Conservation (phyloP, 495 filamentous ascomycete species). For the Extremus antarcticus region DNA sequence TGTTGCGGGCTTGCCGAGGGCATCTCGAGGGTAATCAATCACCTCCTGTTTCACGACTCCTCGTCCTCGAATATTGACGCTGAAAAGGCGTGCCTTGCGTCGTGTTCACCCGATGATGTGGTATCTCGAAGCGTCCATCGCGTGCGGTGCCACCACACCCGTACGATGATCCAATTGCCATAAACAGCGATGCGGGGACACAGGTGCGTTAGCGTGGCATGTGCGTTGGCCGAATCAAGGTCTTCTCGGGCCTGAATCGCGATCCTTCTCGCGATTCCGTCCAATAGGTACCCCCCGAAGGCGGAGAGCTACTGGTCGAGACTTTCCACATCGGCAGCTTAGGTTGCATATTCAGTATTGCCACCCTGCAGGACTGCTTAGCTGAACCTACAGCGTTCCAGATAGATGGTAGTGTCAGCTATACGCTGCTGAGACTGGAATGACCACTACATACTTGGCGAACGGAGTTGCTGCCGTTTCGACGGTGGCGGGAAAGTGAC, state of each 20-base stretch:
- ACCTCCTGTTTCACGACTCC: too few relatives aligned
- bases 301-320: background rate
- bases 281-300: background rate
- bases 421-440: too few relatives aligned
- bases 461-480: background rate
- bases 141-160: too few relatives aligned
- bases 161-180: too few relatives aligned
- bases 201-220: background rate
- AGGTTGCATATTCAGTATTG: background rate
- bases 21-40: too few relatives aligned
- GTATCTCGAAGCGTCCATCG: too few relatives aligned
- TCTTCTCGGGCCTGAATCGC: too few relatives aligned
- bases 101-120: background rate
- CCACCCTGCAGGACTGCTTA: background rate
- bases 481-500: background rate
- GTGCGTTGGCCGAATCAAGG: background rate
- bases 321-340: background rate
- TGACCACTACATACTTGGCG: too few relatives aligned
- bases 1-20: too few relatives aligned
- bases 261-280: too few relatives aligned
- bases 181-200: too few relatives aligned
- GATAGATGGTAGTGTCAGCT: background rate
- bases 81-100: background rate
- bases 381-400: background rate
- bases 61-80: too few relatives aligned